These are phyloP conservation scores for Phanerochaete carnosa DNA, from an alignment of 768 basidiomycete genomes.

Conservation along the genomic window DNA sequence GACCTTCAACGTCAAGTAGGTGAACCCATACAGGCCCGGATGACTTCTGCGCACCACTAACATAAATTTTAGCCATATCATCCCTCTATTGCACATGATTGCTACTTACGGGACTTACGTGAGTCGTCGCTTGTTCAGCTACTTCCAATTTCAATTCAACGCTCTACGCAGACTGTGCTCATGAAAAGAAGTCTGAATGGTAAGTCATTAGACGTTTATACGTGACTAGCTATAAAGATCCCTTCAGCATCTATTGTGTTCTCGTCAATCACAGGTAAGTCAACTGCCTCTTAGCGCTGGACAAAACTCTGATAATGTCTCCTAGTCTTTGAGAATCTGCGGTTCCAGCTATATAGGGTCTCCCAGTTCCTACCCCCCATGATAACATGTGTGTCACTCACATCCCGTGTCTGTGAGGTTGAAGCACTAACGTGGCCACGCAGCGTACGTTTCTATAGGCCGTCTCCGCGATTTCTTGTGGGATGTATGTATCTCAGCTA, in stretches of 20 bases:
- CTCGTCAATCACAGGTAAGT: constrained; percentile 19
- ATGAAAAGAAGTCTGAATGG: constrained; percentile 32
- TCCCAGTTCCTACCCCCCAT: neutral
- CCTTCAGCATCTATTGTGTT: constrained; percentile 12
- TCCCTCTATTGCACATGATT: constrained; percentile 63
- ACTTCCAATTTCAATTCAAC: neutral
- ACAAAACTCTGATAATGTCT: neutral
- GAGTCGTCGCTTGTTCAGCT: constrained; percentile 17
- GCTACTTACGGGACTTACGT: constrained; percentile 58
- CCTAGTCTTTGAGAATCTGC: neutral
- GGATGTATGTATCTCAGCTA: neutral
- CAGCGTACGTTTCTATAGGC: constrained; percentile 6
- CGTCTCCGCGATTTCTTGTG: constrained; percentile 5
- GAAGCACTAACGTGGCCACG: neutral
- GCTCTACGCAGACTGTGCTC: constrained; percentile 26
- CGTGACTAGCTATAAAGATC: too few relatives aligned
- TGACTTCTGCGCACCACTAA: too few relatives aligned
- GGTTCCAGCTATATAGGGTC: neutral
- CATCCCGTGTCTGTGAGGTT: neutral
- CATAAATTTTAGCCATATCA: constrained; percentile 39
- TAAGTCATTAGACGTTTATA: neutral
- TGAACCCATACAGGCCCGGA: too few relatives aligned
- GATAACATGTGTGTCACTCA: neutral
- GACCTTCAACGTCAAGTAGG: constrained; percentile 40
- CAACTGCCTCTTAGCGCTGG: neutral